Percentiles rank a stretch among this genome's conserved stretches.
phyloP scores from a whole-genome alignment of 1,284 basidiomycete genomes.

The Waitea zeae region DNA sequence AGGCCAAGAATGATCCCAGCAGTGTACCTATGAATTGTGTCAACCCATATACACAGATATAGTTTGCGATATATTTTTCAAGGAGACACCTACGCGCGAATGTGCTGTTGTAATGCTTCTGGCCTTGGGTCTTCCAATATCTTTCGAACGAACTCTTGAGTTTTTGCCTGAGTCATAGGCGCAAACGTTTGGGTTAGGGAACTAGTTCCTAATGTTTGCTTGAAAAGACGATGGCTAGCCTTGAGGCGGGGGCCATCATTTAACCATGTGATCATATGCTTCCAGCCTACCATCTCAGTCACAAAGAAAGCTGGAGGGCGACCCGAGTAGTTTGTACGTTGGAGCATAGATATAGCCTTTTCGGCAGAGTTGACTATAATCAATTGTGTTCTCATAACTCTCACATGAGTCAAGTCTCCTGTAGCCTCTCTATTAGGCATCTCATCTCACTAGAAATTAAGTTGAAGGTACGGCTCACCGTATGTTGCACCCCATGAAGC shows the following conservation, averaged over 20 bases:
- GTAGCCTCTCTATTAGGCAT: too few species aligned
- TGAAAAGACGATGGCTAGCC: slow-evolving; percentile 11
- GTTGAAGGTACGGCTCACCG: too few species aligned
- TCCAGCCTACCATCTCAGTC: slow-evolving; percentile 11
- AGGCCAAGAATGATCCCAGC: slow-evolving; percentile 15
- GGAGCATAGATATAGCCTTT: slow-evolving; percentile 10
- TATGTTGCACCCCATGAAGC: too few species aligned
- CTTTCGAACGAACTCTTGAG: slow-evolving; percentile 9
- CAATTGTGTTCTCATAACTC: slow-evolving; percentile 10
- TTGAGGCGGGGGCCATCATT: slow-evolving; percentile 10
- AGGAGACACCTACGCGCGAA: too few species aligned
- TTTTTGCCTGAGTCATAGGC: slow-evolving; percentile 11
- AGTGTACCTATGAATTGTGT: slow-evolving; percentile 1
- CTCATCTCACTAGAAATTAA: too few species aligned
- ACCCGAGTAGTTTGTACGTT: slow-evolving; percentile 12
- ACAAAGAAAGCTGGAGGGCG: slow-evolving; percentile 11
- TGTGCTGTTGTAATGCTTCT: neutral
- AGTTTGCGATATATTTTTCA: neutral
- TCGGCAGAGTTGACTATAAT: slow-evolving; percentile 13
- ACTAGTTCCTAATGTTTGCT: slow-evolving; percentile 12
- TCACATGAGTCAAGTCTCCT: slow-evolving; percentile 13
- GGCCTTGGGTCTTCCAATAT: slow-evolving; percentile 8
- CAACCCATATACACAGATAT: neutral
- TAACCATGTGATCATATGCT: slow-evolving; percentile 6
- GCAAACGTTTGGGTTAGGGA: slow-evolving; percentile 11